Base-by-base conservation (phyloP, 2,329 filamentous ascomycete genomes). In the Cryphonectria carpinicola region DNA sequence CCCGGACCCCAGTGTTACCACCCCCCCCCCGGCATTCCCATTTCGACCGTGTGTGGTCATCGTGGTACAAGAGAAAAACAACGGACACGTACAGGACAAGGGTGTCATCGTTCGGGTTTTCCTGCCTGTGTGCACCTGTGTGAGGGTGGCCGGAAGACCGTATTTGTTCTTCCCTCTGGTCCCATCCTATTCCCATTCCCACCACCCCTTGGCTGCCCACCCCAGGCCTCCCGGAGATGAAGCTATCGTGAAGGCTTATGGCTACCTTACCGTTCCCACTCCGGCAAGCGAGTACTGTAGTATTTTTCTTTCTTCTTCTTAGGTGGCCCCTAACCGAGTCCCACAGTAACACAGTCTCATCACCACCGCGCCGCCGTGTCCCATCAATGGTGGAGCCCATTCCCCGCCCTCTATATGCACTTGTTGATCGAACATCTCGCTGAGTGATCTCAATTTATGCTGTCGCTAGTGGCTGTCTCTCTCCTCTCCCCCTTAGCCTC, bases 231-330 rank as follows among this genome's bases (percentile, higher is more conserved):
- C 52, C 39, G 28, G 35, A 63, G 46, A 65, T 71, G 71, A 71
- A 52, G 68, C 71, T 60, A 72, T 72, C 71, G 63, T 71, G 71
- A 66, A 19, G 25, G 4, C 49, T 32, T 10, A 52, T 22, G 25
- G 41, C 63, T 62, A 35, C 62, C 66, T 70, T 58, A 49, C 54
- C 63, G 43, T 66, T 54, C 68, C 66, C 46, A 68, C 35, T 41
- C 39, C 14, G 60, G 58, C 39, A 64, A 63, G 35, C 22, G 41
- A 62, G 63, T 28, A 58, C 7, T 32, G 28, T 11, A 49, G 10
- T n/a, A 3, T n/a, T 49, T 49, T 32, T 32, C 4, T 32, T 32
- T 32, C 4, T 32, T 32, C 4, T 32, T 4, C 32, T 32, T 11
- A 49, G 46, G 22, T 19, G 58, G 5, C 28, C 65, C 35, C 64